Base-by-base conservation (phyloP, 345 rosid species). In the Citropsis articulata region DNA sequence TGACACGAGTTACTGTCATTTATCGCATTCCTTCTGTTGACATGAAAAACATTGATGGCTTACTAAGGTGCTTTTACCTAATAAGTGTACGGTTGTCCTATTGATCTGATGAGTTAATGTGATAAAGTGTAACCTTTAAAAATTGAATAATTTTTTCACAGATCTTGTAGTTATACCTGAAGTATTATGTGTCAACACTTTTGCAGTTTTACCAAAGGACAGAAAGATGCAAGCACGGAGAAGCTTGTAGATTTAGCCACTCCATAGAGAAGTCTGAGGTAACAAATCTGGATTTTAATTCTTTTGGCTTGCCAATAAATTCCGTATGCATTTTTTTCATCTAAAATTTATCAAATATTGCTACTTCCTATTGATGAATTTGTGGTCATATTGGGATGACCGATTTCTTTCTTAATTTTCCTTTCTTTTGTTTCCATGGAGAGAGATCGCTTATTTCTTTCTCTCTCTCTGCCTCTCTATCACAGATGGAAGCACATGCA, bases 151-250 rank as follows among this genome's bases (percentile, higher is more conserved):
- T 45, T 50, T 64, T 38, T 6, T 50, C 24, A 21, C 74, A 55
- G 12, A 25, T 36, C 28, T 7, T 66, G 19, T 53, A 50, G 66
- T 66, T 30, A 71, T 63, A 7, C 30, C 68, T 56, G 22, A 10
- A 76, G 67, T 80, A 25, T 18, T 60, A 25, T 72, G 33, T 13
- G 25, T 69, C 40, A 45, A 45, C 62, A 36, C 63, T 50, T 69
- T 61, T 84, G 82, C 60, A 84, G 86, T 85, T 50, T 75, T 76
- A 42, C 81, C 78, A 22, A 6, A 63, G 72, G 56, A n/a, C 42
- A 5, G 81, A 69, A 73, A 86, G 86, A 35, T 85, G 84, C 78
- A 83, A 28, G 71, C 63, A 75, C 73, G 86, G 81, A 33, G 72
- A 63, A 19, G 66, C 84, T 69, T 83, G 88, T 66, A 72, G 66